Conservation (phyloP, 2,329 filamentous ascomycete species). For the Sclerotinia spermophila region DNA sequence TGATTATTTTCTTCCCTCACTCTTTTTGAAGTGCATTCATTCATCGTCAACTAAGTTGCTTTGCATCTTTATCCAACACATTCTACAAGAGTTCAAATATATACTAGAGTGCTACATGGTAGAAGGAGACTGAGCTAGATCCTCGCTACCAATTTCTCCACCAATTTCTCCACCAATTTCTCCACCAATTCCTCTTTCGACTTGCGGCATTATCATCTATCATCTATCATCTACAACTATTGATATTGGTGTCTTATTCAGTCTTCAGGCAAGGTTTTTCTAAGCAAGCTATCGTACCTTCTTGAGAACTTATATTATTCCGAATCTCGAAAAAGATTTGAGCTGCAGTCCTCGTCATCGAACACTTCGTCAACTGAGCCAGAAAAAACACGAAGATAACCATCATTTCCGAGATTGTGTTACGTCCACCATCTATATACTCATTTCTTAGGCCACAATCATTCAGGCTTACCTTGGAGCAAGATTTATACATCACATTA, state of each 20-base stretch:
- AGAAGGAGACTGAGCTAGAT: background rate
- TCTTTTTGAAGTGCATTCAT: fast-evolving
- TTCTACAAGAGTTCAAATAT: background rate
- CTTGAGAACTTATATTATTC: background rate
- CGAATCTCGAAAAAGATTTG: background rate
- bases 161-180: background rate
- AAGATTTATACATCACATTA: background rate
- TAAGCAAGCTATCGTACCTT: background rate
- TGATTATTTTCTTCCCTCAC: background rate
- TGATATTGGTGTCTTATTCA: background rate
- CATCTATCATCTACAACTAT: background rate
- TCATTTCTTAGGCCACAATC: background rate
- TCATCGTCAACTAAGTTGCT: background rate
- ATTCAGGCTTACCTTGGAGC: background rate
- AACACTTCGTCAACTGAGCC: background rate
- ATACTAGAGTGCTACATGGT: background rate
- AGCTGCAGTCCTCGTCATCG: background rate
- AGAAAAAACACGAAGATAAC: background rate
- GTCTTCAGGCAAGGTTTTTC: background rate
- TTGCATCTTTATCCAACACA: background rate
- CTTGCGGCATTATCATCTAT: background rate
- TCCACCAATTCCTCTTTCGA: background rate
- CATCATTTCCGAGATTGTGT: too few relatives aligned
- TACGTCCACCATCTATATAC: background rate
- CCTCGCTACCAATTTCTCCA: background rate